Evolutionary conservation across 441 rosid species (phyloP), one percentile per base, ranked within the genome.

Genomic region (Pelargonium cotyledonis): DNA sequence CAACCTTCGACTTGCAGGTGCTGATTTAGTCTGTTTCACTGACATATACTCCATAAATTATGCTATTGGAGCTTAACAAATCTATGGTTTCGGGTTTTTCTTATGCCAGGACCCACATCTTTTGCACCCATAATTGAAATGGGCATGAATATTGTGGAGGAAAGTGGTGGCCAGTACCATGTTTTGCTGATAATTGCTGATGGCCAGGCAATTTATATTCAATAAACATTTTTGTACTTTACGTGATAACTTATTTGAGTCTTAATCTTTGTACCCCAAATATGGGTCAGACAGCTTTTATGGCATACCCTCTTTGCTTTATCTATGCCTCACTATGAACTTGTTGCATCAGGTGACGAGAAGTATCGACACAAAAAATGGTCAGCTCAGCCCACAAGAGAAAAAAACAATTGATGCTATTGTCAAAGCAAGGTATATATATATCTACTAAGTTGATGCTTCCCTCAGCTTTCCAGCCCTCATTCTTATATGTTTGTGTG

Each of bases 121-220:
- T 95, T 95, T 77, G 96, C 95, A 35, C 99, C 98, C 19, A 75
- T 88, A 53, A 83, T 95, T 53, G 98, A 95, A 67, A 92, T 88
- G 92, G 97, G 91, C 62, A 81, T 79, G 78, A 88, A 89, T 3
- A 95, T 92, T 72, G 96, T 90, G 65, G 97, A 92, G 85, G 84
- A 89, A 75, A 92, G 96, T 77, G 91, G 86, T 2, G 97, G 95
- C 12, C 99, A 92, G 70, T 95, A 90, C 84, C 97, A 90, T 72
- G 97, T 95, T 76, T 82, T 95, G 78, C 68, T 95, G 75, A 90
- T 92, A 67, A 92, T 92, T 71, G 98, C 98, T 41, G 98, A 95
- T 81, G 98, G 98, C 43, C 99, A 90, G 95, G 97, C 91, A 82
- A 16, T 29, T 72, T 40, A 40, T 67, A 57, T 43, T 63, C 65